Percentiles rank a stretch among this genome's conserved stretches.
Evolutionary conservation across 2,329 filamentous ascomycete genomes (phyloP).

Genomic region (Pyricularia grisea): DNA sequence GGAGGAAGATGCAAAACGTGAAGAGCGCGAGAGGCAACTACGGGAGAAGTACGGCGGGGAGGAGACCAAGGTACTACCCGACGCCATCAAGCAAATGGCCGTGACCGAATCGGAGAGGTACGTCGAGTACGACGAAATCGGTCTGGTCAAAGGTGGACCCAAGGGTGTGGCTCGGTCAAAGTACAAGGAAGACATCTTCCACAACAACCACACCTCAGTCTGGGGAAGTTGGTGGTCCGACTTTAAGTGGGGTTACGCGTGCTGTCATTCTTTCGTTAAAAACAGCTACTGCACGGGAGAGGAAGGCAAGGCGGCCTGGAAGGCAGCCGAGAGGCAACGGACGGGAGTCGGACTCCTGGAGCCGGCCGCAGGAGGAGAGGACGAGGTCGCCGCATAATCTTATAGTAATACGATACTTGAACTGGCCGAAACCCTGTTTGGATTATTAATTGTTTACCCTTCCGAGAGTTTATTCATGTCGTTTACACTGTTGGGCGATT

Average conservation of each 20-base stretch:
- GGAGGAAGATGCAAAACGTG: constrained; percentile 60
- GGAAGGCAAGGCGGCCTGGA: constrained; percentile 71
- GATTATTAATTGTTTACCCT: background rate
- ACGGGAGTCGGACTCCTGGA: constrained; percentile 23
- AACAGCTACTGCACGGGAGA: constrained; percentile 98
- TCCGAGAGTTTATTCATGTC: background rate
- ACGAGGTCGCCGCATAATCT: constrained; percentile 41
- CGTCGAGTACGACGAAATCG: constrained; percentile 89
- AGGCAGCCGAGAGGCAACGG: constrained; percentile 60
- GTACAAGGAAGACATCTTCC: constrained; percentile 77
- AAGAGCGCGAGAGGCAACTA: constrained; percentile 59
- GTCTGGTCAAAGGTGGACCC: constrained; percentile 78
- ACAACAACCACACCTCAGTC: constrained; percentile 85
- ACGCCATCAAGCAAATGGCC: constrained; percentile 54
- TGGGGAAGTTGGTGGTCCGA: constrained; percentile 98
- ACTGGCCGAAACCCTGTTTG: background rate
- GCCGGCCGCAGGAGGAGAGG: constrained; percentile 17
- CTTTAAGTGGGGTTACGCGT: constrained; percentile 93
- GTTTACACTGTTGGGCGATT: background rate
- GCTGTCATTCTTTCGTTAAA: constrained; percentile 87
- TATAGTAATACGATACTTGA: background rate
- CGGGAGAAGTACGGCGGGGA: constrained; percentile 76
- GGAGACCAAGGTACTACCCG: constrained; percentile 35
- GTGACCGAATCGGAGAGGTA: constrained; percentile 78
- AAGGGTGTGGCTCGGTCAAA: constrained; percentile 75